These are phyloP conservation scores for Trichoderma simmonsii DNA, from an alignment of 2,329 filamentous ascomycete species.

Conservation along the genomic window DNA sequence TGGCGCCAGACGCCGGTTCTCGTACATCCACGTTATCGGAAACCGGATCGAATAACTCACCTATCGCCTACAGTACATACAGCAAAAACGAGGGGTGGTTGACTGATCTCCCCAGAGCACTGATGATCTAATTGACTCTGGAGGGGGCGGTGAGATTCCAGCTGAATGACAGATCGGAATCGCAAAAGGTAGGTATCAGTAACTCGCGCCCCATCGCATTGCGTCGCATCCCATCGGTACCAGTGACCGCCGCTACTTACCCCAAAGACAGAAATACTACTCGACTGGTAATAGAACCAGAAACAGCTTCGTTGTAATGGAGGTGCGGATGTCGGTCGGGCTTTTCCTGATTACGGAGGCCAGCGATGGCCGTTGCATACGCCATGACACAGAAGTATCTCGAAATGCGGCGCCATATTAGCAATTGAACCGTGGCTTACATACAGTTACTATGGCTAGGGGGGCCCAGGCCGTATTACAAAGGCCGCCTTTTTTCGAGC, in stretches of 20 bases:
- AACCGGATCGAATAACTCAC: not conserved
- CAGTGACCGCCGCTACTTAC: not conserved
- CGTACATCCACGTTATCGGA: not conserved
- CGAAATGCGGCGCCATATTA: constrained; percentile 8
- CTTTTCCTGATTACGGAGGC: constrained; percentile 7
- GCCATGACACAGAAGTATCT: constrained; percentile 19
- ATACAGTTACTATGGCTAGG: not conserved
- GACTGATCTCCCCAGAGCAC: not conserved
- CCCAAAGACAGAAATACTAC: not conserved
- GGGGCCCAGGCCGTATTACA: not conserved
- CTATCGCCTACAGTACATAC: not conserved
- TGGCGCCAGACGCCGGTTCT: not conserved
- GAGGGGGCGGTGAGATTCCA: constrained; percentile 5
- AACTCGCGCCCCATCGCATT: not conserved
- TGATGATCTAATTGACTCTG: not conserved
- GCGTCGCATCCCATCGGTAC: not conserved
- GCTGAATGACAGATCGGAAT: constrained; percentile 7
- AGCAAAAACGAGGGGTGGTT: not conserved
- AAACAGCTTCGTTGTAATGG: not conserved
- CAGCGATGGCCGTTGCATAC: constrained; percentile 5
- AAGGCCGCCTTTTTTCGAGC: not conserved
- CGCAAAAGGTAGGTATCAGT: not conserved
- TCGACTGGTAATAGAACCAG: not conserved
- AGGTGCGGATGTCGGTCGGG: constrained; percentile 14
- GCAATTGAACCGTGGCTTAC: constrained; percentile 12